Base-by-base conservation (phyloP, 306 rosid species). In the Vachellia pachyceras region DNA sequence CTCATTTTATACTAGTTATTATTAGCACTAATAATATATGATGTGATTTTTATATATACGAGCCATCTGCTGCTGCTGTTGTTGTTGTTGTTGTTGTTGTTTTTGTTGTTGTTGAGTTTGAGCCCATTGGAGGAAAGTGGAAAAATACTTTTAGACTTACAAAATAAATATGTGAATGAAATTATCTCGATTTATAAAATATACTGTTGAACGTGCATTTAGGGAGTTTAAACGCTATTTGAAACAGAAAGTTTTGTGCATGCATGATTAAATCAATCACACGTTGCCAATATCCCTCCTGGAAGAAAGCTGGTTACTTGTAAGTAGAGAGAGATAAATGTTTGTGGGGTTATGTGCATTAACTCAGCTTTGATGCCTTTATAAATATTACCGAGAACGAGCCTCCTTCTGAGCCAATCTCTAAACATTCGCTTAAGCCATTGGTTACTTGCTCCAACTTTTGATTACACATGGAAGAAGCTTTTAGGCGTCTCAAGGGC, bases 401-500 rank as follows among this genome's bases (percentile, higher is more conserved):
- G 77, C 68, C 35, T 49, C 17, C 11, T 64, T 72, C 79, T 5
- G 52, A 71, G 36, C 49, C 76, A 52, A 7, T n/a, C 14, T 3
- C 39, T 4, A 17, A 20, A 33, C 35, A 58, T 9, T 68, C 50
- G 52, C 49, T n/a, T 7, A 5, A 7, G 10, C 40, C 15, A 55
- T 7, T 69, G 5, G 49, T 9, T 20, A 3, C 14, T 61, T 47
- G 3, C 6, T 18, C 36, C 17, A 29, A 6, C 68, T 6, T 33
- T 29, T 9, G 3, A 18, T 5, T 49, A 9, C 11, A 46, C n/a
- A 54, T 92, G 98, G 98, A 94, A 12, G 97, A 94, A 78, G 90
- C 91, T 5, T 82, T 88, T 1, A 81, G 87, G 75, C 87, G 86
- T 69, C 83, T 94, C 66, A 87, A 85, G 77, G 93, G 92, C 78